Percentiles rank a stretch among this genome's conserved stretches.
These are phyloP conservation scores for Malus fusca DNA, from an alignment of 306 rosid species.

Conservation along the genomic window DNA sequence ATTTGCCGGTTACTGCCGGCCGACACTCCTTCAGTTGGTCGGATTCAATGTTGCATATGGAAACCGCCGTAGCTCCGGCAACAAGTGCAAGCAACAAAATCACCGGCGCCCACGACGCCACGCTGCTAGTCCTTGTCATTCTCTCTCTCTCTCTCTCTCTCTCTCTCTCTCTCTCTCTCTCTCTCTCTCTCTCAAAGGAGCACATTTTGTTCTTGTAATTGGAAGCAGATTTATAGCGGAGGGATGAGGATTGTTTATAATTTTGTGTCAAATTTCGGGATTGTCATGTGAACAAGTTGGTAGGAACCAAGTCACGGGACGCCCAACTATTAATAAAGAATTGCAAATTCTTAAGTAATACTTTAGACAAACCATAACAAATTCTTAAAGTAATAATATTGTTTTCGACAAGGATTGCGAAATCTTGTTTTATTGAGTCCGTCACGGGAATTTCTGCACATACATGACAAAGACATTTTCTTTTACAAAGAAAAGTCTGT, in stretches of 20 bases:
- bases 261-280: slow-evolving; percentile 5
- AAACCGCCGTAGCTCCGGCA: slow-evolving; percentile 19
- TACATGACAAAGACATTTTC: background rate
- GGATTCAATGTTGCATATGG: slow-evolving; percentile 39
- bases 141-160: background rate
- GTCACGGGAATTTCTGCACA: background rate
- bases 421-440: background rate
- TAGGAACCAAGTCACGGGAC: slow-evolving; percentile 28
- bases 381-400: background rate
- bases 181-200: background rate
- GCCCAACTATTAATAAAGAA: background rate
- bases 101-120: slow-evolving; percentile 19
- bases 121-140: slow-evolving; percentile 25
- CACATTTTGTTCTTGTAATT: background rate
- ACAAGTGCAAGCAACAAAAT: slow-evolving; percentile 29
- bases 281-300: slow-evolving; percentile 39
- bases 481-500: background rate
- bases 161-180: background rate
- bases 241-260: slow-evolving; percentile 1
- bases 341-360: background rate
- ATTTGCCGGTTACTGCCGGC: slow-evolving; percentile 36
- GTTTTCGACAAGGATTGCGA: background rate
- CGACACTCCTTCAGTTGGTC: slow-evolving; percentile 27
- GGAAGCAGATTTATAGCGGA: slow-evolving; percentile 18
- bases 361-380: background rate